Base-by-base conservation (phyloP, 306 rosid genomes). In the Vicia faba region DNA sequence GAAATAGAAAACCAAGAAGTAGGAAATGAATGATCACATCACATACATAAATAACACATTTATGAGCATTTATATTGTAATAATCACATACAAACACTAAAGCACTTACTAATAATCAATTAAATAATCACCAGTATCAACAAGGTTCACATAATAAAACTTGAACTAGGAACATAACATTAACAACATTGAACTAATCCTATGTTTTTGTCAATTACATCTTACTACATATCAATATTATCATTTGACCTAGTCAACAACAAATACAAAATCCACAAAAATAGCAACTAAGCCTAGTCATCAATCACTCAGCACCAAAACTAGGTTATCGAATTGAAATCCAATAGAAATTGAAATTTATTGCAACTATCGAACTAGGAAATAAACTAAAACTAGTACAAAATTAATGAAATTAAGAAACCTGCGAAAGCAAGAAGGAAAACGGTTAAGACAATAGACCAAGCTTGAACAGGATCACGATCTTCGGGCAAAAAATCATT, bases 401-500 rank as follows among this genome's bases (percentile, higher is more conserved):
- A 13, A 26, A 46, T 8, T 4, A 26, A 43, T 2, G 2, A 25
- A 41, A 38, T 19, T 39, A 57, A 56, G 8, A 15, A 66, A 92
- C 98, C 98, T 76, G 87, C 81, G 4, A 93, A 78, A 0, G 99
- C 91, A 51, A 93, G 85, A 77, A 93, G 20, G 64, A 80, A 86
- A 44, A 93, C 96, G 75, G 79, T 79, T 76, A 93, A 64, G 3
- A 93, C 83, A 54, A 93, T 83, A 11, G 89, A 81, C 97, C 99
- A 93, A 8, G 99, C 88, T 28, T 84, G 91, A 75, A 83, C 64
- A 19, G 99, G 99, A 78, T 93, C 95, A 29, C 97, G 97, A 88
- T 93, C 97, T 76, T 93, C 99, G 7, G 99, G 99, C 84, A 90
- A 80, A 54, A 75, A 86, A 54, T 89, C 96, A 40, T 93, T 86